Percentiles rank a stretch among this genome's conserved stretches.
phyloP scores from a whole-genome alignment of 1,284 basidiomycete genomes.

The Leccinum olivaceoglutinosum region DNA sequence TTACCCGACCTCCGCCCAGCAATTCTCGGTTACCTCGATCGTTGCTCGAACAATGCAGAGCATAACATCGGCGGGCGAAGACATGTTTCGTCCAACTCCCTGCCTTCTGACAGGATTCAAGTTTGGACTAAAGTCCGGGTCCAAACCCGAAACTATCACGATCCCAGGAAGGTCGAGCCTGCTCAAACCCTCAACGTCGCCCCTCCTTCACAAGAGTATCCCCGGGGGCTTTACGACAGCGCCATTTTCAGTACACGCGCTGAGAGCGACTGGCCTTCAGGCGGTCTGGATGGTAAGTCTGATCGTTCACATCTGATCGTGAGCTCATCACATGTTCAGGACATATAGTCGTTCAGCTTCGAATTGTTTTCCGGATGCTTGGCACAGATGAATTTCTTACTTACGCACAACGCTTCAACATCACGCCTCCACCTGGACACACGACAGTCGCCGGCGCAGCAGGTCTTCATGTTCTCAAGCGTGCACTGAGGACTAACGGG shows the following conservation, averaged over 20 bases:
- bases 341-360: neutral
- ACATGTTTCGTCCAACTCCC: neutral
- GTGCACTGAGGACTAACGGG: neutral
- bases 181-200: neutral
- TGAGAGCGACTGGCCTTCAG: neutral
- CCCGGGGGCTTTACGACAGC: neutral
- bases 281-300: neutral
- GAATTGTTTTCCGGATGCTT: neutral
- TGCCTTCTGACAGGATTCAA: neutral
- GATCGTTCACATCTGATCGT: neutral
- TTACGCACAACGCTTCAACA: neutral
- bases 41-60: neutral
- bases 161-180: neutral
- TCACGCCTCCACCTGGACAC: neutral
- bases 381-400: neutral
- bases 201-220: neutral
- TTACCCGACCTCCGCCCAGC: neutral
- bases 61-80: neutral
- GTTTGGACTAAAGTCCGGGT: neutral
- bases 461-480: neutral
- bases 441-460: neutral
- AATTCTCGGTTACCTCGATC: neutral
- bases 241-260: neutral
- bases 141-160: neutral
- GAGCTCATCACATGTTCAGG: neutral